Base-by-base conservation (phyloP, 2,329 filamentous ascomycete genomes). In the Penicillium sp. region DNA sequence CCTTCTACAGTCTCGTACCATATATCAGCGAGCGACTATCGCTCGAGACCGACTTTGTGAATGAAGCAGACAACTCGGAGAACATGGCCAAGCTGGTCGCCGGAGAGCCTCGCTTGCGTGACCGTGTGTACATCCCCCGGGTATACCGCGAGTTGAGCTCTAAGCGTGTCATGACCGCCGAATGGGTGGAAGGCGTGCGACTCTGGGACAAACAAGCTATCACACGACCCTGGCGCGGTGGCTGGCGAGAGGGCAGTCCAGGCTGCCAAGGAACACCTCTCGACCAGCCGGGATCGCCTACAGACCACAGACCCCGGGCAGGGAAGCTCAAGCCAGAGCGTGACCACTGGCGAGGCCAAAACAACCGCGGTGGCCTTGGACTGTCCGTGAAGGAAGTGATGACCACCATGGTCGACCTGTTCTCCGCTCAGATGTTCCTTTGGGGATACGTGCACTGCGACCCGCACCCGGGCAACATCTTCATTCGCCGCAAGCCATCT, bases 401-500 rank as follows among this genome's bases (percentile, higher is more conserved):
- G 94, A 89, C 88, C 5, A 97, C 91, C 31, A 97, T 97, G 86
- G 85, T 97, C 47, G 93, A 97, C 71, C 83, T 97, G 32, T 99
- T 97, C 79, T 90, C 88, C n/a, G 92, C 91, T 2, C 93, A 97
- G 70, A 97, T 97, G 83, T 99, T 97, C 79, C 88, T 96, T 61
- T 97, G 91, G 90, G 94, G 94, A 11, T 84, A 90, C 42, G 90
- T 97, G 0, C 93, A 99, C 77, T 97, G 93, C 76, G 94, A 99
- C 71, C 94, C 94, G 9, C 94, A 99, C 69, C 94, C 94, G 1
- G 93, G 93, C 27, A 99, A 99, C 76, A 94, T 97, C 72, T 96
- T 99, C 77, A 88, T 97, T 68, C 89, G 94, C 8, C 88, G 94
- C 8, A 81, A 91, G 14, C 89, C 92, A 1, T 87, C 82, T 42